Evolutionary conservation across 2,329 filamentous ascomycete species (phyloP).

Genomic region (Verticillium klebahnii): DNA sequence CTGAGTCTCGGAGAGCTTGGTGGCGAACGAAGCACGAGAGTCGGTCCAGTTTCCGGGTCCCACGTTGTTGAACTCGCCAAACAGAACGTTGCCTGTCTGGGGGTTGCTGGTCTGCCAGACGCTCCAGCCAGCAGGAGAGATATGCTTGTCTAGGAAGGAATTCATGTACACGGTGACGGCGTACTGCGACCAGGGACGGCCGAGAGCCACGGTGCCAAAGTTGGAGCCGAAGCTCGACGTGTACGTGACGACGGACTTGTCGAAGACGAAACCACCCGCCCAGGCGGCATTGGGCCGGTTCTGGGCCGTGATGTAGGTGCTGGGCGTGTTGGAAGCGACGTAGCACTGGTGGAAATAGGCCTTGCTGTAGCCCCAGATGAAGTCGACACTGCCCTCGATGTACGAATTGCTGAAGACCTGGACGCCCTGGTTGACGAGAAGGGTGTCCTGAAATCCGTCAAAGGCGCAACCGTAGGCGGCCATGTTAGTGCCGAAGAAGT

Average conservation of each 20-base stretch:
- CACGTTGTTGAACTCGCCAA: conserved; percentile 55
- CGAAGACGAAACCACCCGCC: conserved; percentile 26
- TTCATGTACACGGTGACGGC: conserved; percentile 43
- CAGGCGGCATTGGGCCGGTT: conserved; percentile 21
- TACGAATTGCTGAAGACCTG: conserved; percentile 40
- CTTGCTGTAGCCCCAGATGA: conserved; percentile 36
- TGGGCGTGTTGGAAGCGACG: conserved; percentile 28
- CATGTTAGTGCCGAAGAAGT: conserved; percentile 28
- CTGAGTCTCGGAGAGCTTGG: conserved; percentile 26
- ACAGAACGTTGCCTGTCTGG: conserved; percentile 48
- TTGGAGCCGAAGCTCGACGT: conserved; percentile 12
- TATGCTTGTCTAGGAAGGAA: conserved; percentile 45
- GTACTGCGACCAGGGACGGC: conserved; percentile 41
- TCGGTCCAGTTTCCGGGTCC: conserved; percentile 50
- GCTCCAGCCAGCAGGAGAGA: conserved; percentile 55
- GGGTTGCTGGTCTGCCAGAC: conserved; percentile 45
- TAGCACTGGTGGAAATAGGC: conserved; percentile 31
- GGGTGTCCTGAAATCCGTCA: conserved; percentile 44
- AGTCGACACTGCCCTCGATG: conserved; percentile 44
- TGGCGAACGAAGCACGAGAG: conserved; percentile 39
- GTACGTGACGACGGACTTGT: conserved; percentile 19
- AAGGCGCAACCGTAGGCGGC: conserved; percentile 38
- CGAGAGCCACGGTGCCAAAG: conserved; percentile 26
- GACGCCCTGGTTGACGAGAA: conserved; percentile 38
- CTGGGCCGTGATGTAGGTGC: conserved; percentile 25